These are phyloP conservation scores for Cercospora beticola DNA, from an alignment of 2,329 filamentous ascomycete genomes.

Conservation along the genomic window DNA sequence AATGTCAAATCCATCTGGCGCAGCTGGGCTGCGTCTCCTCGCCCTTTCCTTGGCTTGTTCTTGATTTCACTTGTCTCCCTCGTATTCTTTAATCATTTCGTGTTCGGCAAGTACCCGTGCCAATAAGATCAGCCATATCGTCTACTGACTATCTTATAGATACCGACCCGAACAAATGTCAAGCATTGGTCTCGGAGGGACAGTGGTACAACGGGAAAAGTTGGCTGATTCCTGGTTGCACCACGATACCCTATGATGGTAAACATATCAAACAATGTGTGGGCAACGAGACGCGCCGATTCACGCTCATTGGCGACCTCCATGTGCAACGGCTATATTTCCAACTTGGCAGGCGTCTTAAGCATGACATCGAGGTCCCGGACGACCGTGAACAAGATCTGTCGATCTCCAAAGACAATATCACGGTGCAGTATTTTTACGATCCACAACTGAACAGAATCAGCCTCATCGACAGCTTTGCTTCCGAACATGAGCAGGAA, in stretches of 20 bases:
- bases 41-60: neutral
- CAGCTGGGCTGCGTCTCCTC: neutral
- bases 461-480: conserved; percentile 44
- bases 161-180: conserved; percentile 57
- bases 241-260: conserved; percentile 56
- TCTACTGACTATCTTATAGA: conserved; percentile 9
- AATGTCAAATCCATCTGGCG: neutral
- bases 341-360: conserved; percentile 54
- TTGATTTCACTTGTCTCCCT: conserved; percentile 8
- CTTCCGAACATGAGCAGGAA: conserved; percentile 37
- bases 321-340: conserved; percentile 62
- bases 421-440: conserved; percentile 59
- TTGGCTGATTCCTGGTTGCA: conserved; percentile 59
- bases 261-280: conserved; percentile 57
- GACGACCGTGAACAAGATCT: conserved; percentile 44
- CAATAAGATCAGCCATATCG: neutral
- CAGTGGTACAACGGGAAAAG: conserved; percentile 50
- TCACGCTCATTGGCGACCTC: conserved; percentile 64
- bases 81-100: conserved; percentile 9
- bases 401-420: conserved; percentile 46
- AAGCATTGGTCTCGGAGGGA: conserved; percentile 52
- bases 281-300: conserved; percentile 41
- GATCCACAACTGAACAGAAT: conserved; percentile 62
- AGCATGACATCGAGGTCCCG: conserved; percentile 41
- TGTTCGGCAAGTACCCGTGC: conserved; percentile 6